Base-by-base conservation (phyloP, 139 green algal species). In the Chlamydomonas sp. region DNA sequence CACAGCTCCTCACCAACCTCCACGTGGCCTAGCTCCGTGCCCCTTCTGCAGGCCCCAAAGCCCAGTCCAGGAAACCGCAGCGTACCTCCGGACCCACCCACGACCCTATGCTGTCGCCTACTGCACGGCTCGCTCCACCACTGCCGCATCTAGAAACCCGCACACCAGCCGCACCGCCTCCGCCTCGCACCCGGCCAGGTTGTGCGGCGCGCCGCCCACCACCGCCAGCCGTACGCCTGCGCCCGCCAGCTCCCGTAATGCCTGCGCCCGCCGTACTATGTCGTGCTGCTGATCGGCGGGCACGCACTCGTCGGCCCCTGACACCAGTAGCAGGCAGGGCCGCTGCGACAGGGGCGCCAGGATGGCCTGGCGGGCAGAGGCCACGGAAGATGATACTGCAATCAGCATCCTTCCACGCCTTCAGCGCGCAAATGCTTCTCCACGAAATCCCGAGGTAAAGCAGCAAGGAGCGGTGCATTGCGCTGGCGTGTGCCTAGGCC, bases 251-350 rank as follows among this genome's bases (percentile, higher is more conserved):
- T 5, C 2, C 12, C 63, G 63, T 75, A 88, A 7, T 2, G 75
- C 75, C 8, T 2, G 69, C 12, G 75, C 74, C 7, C 75, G 75
- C 61, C 66, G 63, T 14, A 57, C 1, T 1, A 88, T 64, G 20
- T 20, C 5, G 60, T 62, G 31, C 3, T n/a, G 62, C 3, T 59
- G 10, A 14, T 14, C 66, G 1, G 68, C 58, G 0, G 91, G 93
- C 3, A 93, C 73, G 59, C 90, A 96, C 77, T 96, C 92, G 31
- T 96, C 94, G 1, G 79, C 82, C 0, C 93, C 92, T 16, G 85
- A 90, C 1, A 91, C 60, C n/a, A 96, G 77, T 15, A 95, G 60
- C 4, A 96, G 62, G 72, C 63, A 75, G 10, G 77, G 79, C 85
- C 59, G 68, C 0, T 57, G 8, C 7, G 62, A 72, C 7, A 80